Evolutionary conservation across 768 basidiomycete genomes (phyloP).

Genomic region (Phanerochaete sordida): DNA sequence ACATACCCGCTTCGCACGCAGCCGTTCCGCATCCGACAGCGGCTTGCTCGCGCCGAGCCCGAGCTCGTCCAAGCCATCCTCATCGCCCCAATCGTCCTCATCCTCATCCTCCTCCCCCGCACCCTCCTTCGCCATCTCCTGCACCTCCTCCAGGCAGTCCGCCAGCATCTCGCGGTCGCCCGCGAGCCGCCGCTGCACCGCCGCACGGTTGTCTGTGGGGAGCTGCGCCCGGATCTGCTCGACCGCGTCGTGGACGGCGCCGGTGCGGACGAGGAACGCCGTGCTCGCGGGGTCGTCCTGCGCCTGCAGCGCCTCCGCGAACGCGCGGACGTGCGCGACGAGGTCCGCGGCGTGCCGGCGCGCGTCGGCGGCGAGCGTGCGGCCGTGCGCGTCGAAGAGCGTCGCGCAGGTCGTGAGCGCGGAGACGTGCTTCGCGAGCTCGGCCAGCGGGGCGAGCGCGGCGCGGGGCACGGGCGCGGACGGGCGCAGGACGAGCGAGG

Average conservation of each 20-base stretch:
- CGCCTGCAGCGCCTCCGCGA: constrained; percentile 11
- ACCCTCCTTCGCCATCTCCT: constrained; percentile 45
- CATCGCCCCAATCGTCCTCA: constrained; percentile 25
- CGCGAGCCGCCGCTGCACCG: constrained; percentile 51
- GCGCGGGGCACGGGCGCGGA: constrained; percentile 21
- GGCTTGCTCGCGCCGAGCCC: constrained; percentile 44
- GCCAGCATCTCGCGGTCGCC: constrained; percentile 53
- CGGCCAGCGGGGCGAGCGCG: constrained; percentile 19
- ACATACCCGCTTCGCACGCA: constrained; percentile 54
- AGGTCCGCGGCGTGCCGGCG: constrained; percentile 14
- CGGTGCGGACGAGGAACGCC: constrained; percentile 25
- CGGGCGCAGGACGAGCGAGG: constrained; percentile 23
- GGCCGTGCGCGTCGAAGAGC: constrained; percentile 24
- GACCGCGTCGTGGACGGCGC: constrained; percentile 26
- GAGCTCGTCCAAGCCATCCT: constrained; percentile 42
- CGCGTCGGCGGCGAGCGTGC: constrained; percentile 20
- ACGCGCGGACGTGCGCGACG: constrained; percentile 12
- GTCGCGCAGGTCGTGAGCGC: constrained; percentile 25
- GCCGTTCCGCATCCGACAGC: constrained; percentile 48
- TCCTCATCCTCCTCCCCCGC: constrained; percentile 24
- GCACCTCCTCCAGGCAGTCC: constrained; percentile 59
- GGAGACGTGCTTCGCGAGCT: constrained; percentile 19
- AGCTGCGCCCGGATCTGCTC: constrained; percentile 36
- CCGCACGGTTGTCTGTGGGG: constrained; percentile 52
- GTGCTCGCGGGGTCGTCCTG: constrained; percentile 13